Percentiles rank a stretch among this genome's conserved stretches.
These are phyloP conservation scores for Plenodomus tracheiphilus DNA, from an alignment of 2,329 filamentous ascomycete genomes.

Conservation along the genomic window DNA sequence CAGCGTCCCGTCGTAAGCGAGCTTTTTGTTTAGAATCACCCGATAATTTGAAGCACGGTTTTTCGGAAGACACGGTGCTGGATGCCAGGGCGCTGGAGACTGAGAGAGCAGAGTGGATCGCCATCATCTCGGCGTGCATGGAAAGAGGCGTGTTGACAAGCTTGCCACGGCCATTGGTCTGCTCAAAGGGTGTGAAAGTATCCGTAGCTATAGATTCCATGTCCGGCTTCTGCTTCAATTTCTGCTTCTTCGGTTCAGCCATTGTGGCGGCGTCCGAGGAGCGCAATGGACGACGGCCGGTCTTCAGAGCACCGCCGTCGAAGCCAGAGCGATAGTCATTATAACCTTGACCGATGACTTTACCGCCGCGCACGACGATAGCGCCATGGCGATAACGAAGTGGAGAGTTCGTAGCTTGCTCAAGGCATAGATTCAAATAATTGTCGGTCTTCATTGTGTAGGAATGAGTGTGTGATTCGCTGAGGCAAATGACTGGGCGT, in stretches of 20 bases:
- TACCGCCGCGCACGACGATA: constrained; percentile 57
- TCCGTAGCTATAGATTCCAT: constrained; percentile 8
- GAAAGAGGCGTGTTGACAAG: constrained; percentile 51
- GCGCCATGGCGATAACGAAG: constrained; percentile 56
- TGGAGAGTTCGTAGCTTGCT: constrained; percentile 55
- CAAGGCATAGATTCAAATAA: constrained; percentile 56
- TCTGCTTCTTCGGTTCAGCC: constrained; percentile 79
- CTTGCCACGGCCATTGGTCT: constrained; percentile 41
- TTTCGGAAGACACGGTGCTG: constrained; percentile 50
- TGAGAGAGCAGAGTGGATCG: constrained; percentile 55
- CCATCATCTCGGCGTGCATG: constrained; percentile 62
- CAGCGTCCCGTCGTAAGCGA: constrained; percentile 47
- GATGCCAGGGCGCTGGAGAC: constrained; percentile 50
- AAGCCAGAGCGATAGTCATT: constrained; percentile 57
- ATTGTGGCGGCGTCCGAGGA: constrained; percentile 65
- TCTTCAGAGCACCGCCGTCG: constrained; percentile 55
- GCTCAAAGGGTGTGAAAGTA: constrained; percentile 48
- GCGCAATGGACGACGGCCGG: constrained; percentile 42
- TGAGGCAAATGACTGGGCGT: background rate
- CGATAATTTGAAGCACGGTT: constrained; percentile 56
- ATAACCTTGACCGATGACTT: constrained; percentile 57
- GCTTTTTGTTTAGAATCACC: constrained; percentile 54
- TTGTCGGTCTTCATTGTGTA: constrained; percentile 51
- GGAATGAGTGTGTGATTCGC: background rate
- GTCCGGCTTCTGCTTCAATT: constrained; percentile 14